These are phyloP conservation scores for Chionographis japonica DNA, from an alignment of 106 monocot species.

Conservation along the genomic window DNA sequence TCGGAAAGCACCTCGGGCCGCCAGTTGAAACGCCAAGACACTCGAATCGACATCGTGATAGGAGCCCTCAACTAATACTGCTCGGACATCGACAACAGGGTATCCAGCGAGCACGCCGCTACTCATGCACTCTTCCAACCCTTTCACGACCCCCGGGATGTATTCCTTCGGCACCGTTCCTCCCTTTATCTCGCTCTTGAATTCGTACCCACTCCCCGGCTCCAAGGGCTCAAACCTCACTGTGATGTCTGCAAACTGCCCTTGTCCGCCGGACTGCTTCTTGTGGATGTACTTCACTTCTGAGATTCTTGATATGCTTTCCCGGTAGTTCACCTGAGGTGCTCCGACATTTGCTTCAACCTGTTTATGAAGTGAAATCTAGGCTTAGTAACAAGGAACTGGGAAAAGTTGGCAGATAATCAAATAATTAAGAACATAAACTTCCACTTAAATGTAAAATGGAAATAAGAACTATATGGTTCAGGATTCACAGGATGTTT, in stretches of 20 bases:
- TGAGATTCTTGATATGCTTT: constrained; percentile 78
- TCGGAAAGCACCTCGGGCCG: constrained; percentile 90
- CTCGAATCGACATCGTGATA: constrained; percentile 99
- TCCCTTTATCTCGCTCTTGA: constrained; percentile 97
- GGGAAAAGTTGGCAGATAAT: neutral
- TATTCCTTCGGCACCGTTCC: constrained; percentile 93
- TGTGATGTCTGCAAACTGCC: constrained; percentile 91
- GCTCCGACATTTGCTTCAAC: constrained; percentile 98
- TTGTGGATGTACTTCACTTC: constrained; percentile 90
- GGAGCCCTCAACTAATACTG: constrained; percentile 80
- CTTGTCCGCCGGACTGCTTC: constrained; percentile 93
- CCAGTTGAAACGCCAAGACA: constrained; percentile 91
- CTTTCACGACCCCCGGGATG: constrained; percentile 96
- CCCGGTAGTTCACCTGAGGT: constrained; percentile 96
- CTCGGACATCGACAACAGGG: constrained; percentile 93
- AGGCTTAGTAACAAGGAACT: neutral
- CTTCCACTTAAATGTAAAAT: too few species aligned
- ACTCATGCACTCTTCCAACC: constrained; percentile 90
- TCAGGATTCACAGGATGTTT: too few species aligned
- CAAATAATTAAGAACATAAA: too few species aligned
- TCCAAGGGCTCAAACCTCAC: constrained; percentile 94
- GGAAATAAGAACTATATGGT: too few species aligned
- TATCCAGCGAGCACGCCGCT: constrained; percentile 93
- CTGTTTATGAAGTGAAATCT: constrained; percentile 29
- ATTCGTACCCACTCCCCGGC: constrained; percentile 85